These are phyloP conservation scores for Mycena epipterygia DNA, from an alignment of 768 basidiomycete species.

Conservation along the genomic window DNA sequence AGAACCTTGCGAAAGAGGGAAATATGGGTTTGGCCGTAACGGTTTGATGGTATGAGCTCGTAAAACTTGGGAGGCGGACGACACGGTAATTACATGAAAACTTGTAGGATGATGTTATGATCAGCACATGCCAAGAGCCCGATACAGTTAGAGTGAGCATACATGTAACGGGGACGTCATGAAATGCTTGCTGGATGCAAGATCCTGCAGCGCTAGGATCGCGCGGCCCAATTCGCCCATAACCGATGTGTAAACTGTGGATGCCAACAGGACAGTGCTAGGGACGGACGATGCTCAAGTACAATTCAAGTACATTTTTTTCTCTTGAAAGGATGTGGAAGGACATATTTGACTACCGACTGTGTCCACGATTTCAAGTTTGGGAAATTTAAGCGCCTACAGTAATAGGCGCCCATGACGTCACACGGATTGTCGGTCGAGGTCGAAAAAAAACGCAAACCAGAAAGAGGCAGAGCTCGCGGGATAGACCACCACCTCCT, in stretches of 20 bases:
- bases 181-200: background rate
- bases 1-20: constrained; percentile 44
- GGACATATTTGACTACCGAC: too few species aligned
- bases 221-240: background rate
- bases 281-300: too few species aligned
- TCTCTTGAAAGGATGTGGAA: too few species aligned
- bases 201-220: background rate
- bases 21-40: background rate
- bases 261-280: too few species aligned
- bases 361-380: too few species aligned
- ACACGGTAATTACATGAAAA: background rate
- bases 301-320: too few species aligned
- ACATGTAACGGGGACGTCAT: background rate
- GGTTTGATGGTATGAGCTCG: background rate
- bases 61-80: background rate
- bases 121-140: background rate
- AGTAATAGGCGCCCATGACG: too few species aligned
- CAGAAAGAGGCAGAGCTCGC: too few species aligned
- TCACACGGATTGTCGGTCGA: too few species aligned
- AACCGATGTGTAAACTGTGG: background rate
- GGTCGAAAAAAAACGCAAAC: too few species aligned
- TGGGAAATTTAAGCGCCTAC: too few species aligned
- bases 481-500: too few species aligned
- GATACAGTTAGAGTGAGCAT: background rate
- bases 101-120: background rate